phyloP scores from a whole-genome alignment of 345 rosid genomes.

The Sisymbrium altissimum region DNA sequence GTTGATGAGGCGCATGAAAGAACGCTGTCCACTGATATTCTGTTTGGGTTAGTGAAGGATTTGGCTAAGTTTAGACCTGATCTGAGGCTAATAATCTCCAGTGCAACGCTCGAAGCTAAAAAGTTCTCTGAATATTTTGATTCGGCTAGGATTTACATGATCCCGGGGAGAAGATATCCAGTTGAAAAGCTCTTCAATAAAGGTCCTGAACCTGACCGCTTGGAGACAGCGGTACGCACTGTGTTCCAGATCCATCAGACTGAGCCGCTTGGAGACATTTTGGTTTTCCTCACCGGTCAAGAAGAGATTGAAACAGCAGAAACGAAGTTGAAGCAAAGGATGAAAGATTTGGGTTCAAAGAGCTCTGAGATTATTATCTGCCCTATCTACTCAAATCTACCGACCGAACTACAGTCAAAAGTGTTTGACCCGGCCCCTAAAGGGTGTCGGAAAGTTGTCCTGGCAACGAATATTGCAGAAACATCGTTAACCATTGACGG shows the following conservation, averaged over 20 bases:
- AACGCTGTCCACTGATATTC: constrained; percentile 79
- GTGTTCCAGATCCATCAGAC: constrained; percentile 81
- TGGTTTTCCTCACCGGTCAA: constrained; percentile 89
- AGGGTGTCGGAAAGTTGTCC: constrained; percentile 87
- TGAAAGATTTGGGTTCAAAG: constrained; percentile 70
- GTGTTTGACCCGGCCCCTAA: constrained; percentile 91
- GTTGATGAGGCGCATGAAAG: constrained; percentile 98
- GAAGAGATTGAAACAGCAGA: constrained; percentile 96
- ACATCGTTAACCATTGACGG: constrained; percentile 93
- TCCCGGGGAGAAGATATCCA: constrained; percentile 94
- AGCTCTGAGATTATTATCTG: constrained; percentile 84
- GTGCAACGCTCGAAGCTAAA: constrained; percentile 95
- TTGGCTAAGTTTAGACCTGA: constrained; percentile 71
- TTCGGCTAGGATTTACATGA: constrained; percentile 72
- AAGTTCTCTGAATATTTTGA: constrained; percentile 93
- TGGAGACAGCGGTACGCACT: constrained; percentile 81
- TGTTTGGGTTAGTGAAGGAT: constrained; percentile 50
- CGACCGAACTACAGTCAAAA: constrained; percentile 85
- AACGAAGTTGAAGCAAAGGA: constrained; percentile 65
- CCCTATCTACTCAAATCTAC: constrained; percentile 89
- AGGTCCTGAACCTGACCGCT: constrained; percentile 75
- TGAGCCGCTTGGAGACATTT: constrained; percentile 71
- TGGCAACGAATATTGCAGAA: constrained; percentile 95
- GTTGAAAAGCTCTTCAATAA: constrained; percentile 73
- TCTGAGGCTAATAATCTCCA: constrained; percentile 75